Base-by-base conservation (phyloP, 2,329 filamentous ascomycete species). In the Rhinocladiella similis region DNA sequence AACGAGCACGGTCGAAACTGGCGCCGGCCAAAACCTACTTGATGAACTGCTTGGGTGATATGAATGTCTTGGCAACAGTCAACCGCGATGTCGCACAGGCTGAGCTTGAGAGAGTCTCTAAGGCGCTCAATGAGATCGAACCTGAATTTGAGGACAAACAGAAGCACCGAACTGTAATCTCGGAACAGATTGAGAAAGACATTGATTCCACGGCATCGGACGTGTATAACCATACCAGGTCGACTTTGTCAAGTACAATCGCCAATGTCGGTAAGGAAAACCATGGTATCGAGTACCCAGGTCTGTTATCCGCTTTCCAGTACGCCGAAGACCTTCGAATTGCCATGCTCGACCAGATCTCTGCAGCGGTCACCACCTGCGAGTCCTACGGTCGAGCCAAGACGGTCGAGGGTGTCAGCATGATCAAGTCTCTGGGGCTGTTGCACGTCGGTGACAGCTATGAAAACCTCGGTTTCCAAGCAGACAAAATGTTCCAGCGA, bases 21-120 rank as follows among this genome's bases (percentile, higher is more conserved):
- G 93, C 94, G 1, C 94, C 94, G 4, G 94, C 94, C 5, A 92
- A 91, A 74, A 97, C 93, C 1, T 99, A 99, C 69, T 83, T 99
- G 1, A 79, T 96, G 66, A 99, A 99, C 71, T 88, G 97, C 22
- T 81, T 99, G 33, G 88, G 90, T 65, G 94, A 99, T 68, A 80
- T 99, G 57, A 80, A 91, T 68, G 87, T 85, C 3, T 80, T 99
- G 41, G 93, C 93, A 4, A 85, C 81, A 0, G 90, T 96, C 65
- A 99, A 99, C 71, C 81, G 86, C 22, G 90, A 96, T 63, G 88
- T 97, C 25, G 91, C 92, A 1, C 85, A 91, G 66, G 82, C 86
- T 7, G 94, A 99, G 72, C 79, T 97, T 12, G 85, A 94, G 56
- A 84, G 92, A 25, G 90, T 97, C 1, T 88, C 83, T 6, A 82